Base-by-base conservation (phyloP, 108 stramenopile genomes). In the Skeletonema potamos region DNA sequence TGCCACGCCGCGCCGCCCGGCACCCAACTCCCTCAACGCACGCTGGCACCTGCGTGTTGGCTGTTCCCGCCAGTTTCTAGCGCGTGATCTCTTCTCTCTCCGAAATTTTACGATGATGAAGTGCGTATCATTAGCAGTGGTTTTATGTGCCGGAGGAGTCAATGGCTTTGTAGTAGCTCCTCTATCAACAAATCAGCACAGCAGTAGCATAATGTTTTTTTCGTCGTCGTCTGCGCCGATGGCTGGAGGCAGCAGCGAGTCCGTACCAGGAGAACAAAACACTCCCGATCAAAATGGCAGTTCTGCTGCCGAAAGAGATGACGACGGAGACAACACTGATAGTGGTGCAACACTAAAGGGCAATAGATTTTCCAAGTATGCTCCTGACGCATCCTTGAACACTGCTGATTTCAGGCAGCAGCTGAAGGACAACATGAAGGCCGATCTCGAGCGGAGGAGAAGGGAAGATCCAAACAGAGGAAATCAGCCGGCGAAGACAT, bases 401-500 rank as follows among this genome's bases (percentile, higher is more conserved):
- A 65, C 58, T 11, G 60, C 58, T n/a, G 82, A 83, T n/a, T 83
- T 83, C 63, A 64, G 72, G 26, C 13, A 39, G 34, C 72, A 78
- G 55, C 59, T 83, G 24, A 73, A 73, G 37, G 77, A 83, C 13
- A 83, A 83, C 34, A 83, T 83, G 82, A 83, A 83, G 62, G 76
- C 73, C 0, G 77, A 83, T 58, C 54, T 83, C 2, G 82, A 83
- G 44, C 27, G 77, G 22, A 32, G 82, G 57, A 73, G 79, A 41
- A 66, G 57, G 30, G 54, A 46, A 58, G 73, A 68, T 68, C 82
- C 82, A 3, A 78, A 83, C 36, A 62, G 82, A 64, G 82, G 81
- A 15, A 82, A 82, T 44, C 81, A 82, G 28, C 70, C 75, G 20
- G 73, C 81, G n/a, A 82, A 62, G 34, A 72, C 33, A 39, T 82